Base-by-base conservation (phyloP, 768 basidiomycete species). In the Boletus subcaerulescens region DNA sequence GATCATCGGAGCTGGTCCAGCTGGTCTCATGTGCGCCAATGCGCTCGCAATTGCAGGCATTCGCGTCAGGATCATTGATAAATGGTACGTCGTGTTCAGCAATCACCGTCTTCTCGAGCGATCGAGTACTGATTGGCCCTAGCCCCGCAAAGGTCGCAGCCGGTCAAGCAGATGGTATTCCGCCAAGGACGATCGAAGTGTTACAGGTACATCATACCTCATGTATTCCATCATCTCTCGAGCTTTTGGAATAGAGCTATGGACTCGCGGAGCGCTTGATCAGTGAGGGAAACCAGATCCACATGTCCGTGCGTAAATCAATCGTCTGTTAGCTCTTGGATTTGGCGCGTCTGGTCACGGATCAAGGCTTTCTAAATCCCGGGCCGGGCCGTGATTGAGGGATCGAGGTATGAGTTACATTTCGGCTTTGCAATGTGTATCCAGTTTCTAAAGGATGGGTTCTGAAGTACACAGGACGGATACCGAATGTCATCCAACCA, bases 291-390 rank as follows among this genome's bases (percentile, higher is more conserved):
- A 82, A 81, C 55, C 85, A 86, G 45, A 76, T 89, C 76, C 80
- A 87, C 55, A 77, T 81, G 68, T 81, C 80, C 44, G 88, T 89
- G 65, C 57, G 81, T 71, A 4, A n/a, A n/a, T n/a, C n/a, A n/a
- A 41, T 7, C 10, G 11, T 15, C 42, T 3, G 0, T 5, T 48
- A 18, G 15, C 3, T 18, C 13, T 12, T 4, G n/a, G 13, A 9
- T 24, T 24, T 45, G n/a, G 20, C 12, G 12, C n/a, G 20, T 18
- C 20, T 38, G 41, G 26, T n/a, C 8, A n/a, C 18, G 18, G 12
- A 52, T 22, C 5, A 48, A 90, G 88, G 82, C 87, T 8, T 87
- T 89, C 64, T 90, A 89, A 62, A 84, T 86, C 58, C 86, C 87
- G 3, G 73, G 76, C 86, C 87, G 3, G 73, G 76, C 22, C 67